Percentiles rank a stretch among this genome's conserved stretches.
These are phyloP conservation scores for Cryptococcus sp. DNA, from an alignment of 1,284 basidiomycete genomes.

Conservation along the genomic window DNA sequence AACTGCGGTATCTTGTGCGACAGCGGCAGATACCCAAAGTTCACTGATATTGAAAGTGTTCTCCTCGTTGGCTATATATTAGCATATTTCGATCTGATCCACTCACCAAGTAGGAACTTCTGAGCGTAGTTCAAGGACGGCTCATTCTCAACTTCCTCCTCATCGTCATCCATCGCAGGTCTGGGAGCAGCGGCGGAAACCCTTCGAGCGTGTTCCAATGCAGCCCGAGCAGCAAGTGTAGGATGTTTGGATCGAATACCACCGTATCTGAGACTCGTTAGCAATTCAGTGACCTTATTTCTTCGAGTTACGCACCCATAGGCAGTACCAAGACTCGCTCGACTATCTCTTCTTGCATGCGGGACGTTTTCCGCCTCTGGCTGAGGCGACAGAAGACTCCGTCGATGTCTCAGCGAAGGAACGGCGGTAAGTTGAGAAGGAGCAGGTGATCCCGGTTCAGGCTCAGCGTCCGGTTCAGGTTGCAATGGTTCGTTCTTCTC, in stretches of 20 bases:
- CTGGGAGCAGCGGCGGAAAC: constrained; percentile 30
- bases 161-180: constrained; percentile 19
- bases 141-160: constrained; percentile 22
- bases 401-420: constrained; percentile 16
- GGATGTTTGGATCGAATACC: constrained; percentile 48
- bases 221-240: constrained; percentile 44
- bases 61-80: constrained; percentile 44
- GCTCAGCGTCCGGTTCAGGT: constrained; percentile 2
- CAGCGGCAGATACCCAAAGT: constrained; percentile 48
- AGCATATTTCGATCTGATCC: not conserved
- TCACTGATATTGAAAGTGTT: constrained; percentile 50
- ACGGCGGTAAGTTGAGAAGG: constrained; percentile 24
- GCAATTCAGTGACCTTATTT: constrained; percentile 18
- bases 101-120: constrained; percentile 64
- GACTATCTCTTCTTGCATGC: constrained; percentile 30
- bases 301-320: constrained; percentile 31
- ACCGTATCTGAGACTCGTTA: constrained; percentile 30
- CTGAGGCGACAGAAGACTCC: constrained; percentile 17
- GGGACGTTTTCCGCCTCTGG: constrained; percentile 13
- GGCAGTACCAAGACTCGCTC: constrained; percentile 42
- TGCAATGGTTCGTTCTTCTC: constrained; percentile 59
- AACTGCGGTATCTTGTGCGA: constrained; percentile 48
- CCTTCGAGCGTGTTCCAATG: constrained; percentile 42
- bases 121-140: constrained; percentile 69
- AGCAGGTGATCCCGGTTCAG: constrained; percentile 12